Evolutionary conservation across 352 stramenopile genomes (phyloP), one percentile per base, ranked within the genome.

Genomic region (Aphanomyces cochlioides): DNA sequence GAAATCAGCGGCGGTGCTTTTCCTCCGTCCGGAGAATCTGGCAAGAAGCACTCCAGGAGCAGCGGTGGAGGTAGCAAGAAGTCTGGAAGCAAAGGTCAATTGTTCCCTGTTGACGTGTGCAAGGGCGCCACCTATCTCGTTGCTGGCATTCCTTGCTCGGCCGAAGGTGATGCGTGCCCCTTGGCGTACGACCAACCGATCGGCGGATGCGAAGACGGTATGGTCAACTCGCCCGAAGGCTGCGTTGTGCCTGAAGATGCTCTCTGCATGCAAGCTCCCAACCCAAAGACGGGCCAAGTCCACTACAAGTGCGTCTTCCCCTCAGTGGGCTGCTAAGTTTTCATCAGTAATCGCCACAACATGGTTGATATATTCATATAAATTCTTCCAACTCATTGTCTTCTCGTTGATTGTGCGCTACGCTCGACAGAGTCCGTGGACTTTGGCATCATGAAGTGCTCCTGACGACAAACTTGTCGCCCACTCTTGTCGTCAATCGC

Each of bases 231-330:
- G n/a, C 50, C 50, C 3, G 2, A n/a, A 34, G 50, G 50, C n/a
- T 58, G 50, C n/a, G 50, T 58, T 1, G 50, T 58, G 8, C 50
- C 50, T 10, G 50, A 58, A 58, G 50, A 58, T 19, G 50, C 50
- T 34, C 28, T 58, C 37, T 58, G 50, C 50, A 58, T 58, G 50
- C 50, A 58, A 58, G 50, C 50, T 12, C 50, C 50, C 8, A 58
- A 34, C 50, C 50, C 50, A n/a, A 10, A 2, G n/a, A 34, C 28
- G n/a, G 50, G 50, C 0, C 37, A n/a, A 8, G 37, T 58, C 50
- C 37, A 58, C n/a, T 58, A 58, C 50, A 58, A 58, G 37, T 58
- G 50, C 50, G 50, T 58, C 8, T 58, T 58, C n/a, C 50, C 50
- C 8, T 58, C 50, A 13, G 50, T 58, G 2, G 50, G 50, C 8